These are phyloP conservation scores for Escovopsis sp. DNA, from an alignment of 2,329 filamentous ascomycete species.

Conservation along the genomic window DNA sequence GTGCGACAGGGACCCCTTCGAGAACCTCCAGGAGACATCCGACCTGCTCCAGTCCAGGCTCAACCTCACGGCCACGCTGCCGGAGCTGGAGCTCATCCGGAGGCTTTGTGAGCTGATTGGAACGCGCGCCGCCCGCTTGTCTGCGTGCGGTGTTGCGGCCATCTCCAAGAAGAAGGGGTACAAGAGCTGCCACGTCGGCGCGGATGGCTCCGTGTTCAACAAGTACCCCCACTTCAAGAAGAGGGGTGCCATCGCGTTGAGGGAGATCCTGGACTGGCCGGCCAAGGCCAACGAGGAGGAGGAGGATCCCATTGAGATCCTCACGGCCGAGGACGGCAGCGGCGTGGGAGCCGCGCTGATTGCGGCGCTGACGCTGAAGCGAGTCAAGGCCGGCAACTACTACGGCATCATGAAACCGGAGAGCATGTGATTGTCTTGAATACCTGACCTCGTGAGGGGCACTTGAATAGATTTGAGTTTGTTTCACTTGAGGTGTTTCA, in stretches of 20 bases:
- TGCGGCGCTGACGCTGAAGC: conserved; percentile 55
- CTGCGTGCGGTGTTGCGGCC: conserved; percentile 85
- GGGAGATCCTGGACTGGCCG: conserved; percentile 92
- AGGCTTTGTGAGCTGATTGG: conserved; percentile 87
- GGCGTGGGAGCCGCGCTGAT: conserved; percentile 96
- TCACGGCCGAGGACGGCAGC: conserved; percentile 86
- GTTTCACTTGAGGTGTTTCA: too few relatives aligned
- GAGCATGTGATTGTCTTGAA: conserved; percentile 19
- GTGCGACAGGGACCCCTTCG: conserved; percentile 60
- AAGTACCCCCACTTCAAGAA: conserved; percentile 98
- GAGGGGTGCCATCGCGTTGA: conserved; percentile 73
- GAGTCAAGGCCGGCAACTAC: conserved; percentile 46
- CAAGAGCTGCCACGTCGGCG: conserved; percentile 78
- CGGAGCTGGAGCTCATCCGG: conserved; percentile 80
- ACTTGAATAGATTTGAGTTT: not conserved
- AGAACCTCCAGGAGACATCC: conserved; percentile 81
- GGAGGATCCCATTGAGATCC: conserved; percentile 74
- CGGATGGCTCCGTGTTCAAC: conserved; percentile 95
- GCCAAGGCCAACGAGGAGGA: conserved; percentile 50
- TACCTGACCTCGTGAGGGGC: not conserved
- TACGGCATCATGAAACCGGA: conserved; percentile 50
- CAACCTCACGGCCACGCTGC: conserved; percentile 49
- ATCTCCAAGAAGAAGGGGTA: conserved; percentile 96
- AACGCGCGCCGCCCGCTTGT: conserved; percentile 82
- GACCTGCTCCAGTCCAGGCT: conserved; percentile 71